These are phyloP conservation scores for Chaetomium globosum DNA, from an alignment of 2,329 filamentous ascomycete genomes.

Conservation along the genomic window DNA sequence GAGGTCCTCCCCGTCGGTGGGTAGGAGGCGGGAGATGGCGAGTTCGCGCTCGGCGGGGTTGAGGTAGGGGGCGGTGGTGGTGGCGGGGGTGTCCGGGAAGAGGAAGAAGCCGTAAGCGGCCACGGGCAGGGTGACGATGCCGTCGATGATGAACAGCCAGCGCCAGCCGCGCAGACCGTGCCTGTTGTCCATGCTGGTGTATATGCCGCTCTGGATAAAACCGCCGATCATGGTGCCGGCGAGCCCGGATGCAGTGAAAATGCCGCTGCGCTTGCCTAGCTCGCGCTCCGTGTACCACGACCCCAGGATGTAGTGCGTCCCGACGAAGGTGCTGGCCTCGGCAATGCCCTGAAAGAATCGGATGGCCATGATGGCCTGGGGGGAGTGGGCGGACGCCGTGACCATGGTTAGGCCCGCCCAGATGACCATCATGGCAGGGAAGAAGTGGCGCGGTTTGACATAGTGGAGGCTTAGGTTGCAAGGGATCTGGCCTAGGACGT, in stretches of 20 bases:
- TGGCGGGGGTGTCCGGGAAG: slow-evolving; percentile 58
- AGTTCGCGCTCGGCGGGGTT: slow-evolving; percentile 43
- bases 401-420: slow-evolving; percentile 68
- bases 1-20: background rate
- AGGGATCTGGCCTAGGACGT: slow-evolving; percentile 61
- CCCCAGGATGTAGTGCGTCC: slow-evolving; percentile 61
- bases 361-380: slow-evolving; percentile 61
- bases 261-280: slow-evolving; percentile 62
- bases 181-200: slow-evolving; percentile 50
- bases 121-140: slow-evolving; percentile 59
- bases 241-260: slow-evolving; percentile 63
- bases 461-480: slow-evolving; percentile 66
- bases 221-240: slow-evolving; percentile 65
- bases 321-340: slow-evolving; percentile 60
- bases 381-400: slow-evolving; percentile 55
- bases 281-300: slow-evolving; percentile 65
- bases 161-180: slow-evolving; percentile 59
- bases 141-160: slow-evolving; percentile 57
- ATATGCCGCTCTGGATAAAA: slow-evolving; percentile 61
- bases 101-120: slow-evolving; percentile 57
- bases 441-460: slow-evolving; percentile 64
- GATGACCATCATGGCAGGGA: slow-evolving; percentile 63
- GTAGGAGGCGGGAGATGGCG: slow-evolving; percentile 45
- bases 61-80: slow-evolving; percentile 54
- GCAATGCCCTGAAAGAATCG: slow-evolving; percentile 59